Evolutionary conservation across 306 rosid species (phyloP).

Genomic region (Erythrophleum fordii): DNA sequence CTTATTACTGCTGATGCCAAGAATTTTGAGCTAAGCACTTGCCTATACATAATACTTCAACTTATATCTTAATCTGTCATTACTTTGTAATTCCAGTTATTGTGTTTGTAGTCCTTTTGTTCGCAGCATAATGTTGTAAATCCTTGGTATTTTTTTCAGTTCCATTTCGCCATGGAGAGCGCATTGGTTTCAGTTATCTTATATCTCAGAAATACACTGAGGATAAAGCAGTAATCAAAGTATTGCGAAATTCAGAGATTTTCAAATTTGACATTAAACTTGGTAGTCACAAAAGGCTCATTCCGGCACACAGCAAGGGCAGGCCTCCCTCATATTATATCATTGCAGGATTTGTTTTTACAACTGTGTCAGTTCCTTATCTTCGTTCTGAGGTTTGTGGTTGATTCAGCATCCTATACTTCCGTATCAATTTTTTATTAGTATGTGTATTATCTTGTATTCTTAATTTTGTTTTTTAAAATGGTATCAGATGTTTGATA

Average conservation of each 20-base stretch:
- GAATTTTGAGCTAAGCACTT: not conserved
- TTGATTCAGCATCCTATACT: constrained; percentile 26
- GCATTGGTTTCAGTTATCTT: constrained; percentile 93
- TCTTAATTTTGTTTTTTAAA: not conserved
- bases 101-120: constrained; percentile 47
- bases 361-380: constrained; percentile 90
- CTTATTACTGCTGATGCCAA: not conserved
- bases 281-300: constrained; percentile 70
- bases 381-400: constrained; percentile 94
- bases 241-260: constrained; percentile 65
- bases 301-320: constrained; percentile 94
- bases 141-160: constrained; percentile 70
- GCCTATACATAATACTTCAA: not conserved
- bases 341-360: constrained; percentile 90
- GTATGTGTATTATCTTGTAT: constrained; percentile 9
- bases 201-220: constrained; percentile 85
- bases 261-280: constrained; percentile 67
- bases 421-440: constrained; percentile 22
- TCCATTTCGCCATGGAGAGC: constrained; percentile 95
- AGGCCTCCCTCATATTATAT: constrained; percentile 94
- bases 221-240: constrained; percentile 63
- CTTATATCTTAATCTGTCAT: not conserved
- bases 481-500: not conserved
- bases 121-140: constrained; percentile 56
- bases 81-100: not conserved